Conservation (phyloP, 176 grass and related monocot species). For the Musa acuminata region DNA sequence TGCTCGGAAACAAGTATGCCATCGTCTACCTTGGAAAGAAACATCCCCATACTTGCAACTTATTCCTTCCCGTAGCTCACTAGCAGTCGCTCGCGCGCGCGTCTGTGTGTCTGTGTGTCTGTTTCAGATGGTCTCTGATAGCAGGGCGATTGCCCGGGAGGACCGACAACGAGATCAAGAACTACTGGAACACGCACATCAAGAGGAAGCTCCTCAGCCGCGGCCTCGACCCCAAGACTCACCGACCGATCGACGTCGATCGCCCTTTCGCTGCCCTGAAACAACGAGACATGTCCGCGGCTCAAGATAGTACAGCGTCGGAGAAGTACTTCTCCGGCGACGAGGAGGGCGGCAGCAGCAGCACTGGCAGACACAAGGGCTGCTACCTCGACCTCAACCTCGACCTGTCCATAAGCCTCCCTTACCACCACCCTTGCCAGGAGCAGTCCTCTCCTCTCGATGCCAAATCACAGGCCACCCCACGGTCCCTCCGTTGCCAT, state of each 20-base stretch:
- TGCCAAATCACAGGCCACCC: too few relatives aligned
- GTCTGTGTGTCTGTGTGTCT: too few relatives aligned
- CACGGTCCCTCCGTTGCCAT: too few relatives aligned
- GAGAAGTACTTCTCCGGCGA: neutral
- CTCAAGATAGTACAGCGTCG: neutral
- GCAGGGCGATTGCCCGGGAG: constrained; percentile 5
- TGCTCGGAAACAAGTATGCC: neutral
- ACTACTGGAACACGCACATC: constrained; percentile 99
- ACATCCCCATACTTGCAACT: too few relatives aligned
- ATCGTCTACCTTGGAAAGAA: neutral
- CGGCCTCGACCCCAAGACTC: constrained; percentile 4
- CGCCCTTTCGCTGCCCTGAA: neutral
- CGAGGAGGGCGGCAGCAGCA: neutral
- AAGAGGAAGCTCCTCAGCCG: constrained; percentile 72
- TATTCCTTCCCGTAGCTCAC: too few relatives aligned
- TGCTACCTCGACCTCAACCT: neutral
- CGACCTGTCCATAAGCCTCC: neutral
- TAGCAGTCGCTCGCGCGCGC: too few relatives aligned
- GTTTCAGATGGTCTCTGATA: constrained; percentile 14
- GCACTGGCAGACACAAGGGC: too few relatives aligned
- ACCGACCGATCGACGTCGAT: constrained; percentile 1
- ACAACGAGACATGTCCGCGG: neutral
- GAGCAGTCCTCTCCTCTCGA: neutral
- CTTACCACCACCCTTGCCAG: neutral
- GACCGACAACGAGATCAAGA: constrained; percentile 78